A percentile compares a stretch with the other conserved stretches of the same genome.
phyloP scores from a whole-genome alignment of 306 rosid genomes.

The Ormosia emarginata region DNA sequence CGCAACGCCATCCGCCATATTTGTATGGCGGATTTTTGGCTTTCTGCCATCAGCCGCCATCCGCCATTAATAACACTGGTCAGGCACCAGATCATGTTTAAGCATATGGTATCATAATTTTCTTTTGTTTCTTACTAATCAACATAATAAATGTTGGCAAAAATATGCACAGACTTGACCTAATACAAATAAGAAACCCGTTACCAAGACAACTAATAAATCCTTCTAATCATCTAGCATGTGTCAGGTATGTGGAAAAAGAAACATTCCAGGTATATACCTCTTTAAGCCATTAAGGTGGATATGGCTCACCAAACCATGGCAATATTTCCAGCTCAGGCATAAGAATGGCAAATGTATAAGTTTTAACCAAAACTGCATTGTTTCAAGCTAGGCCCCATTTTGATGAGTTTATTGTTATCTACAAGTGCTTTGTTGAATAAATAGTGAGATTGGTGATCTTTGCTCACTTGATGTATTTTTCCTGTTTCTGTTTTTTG shows the following conservation, averaged over 20 bases:
- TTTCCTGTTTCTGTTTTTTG: not conserved
- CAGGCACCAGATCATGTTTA: not conserved
- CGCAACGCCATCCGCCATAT: no score
- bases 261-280: not conserved
- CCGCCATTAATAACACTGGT: no score
- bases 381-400: not conserved
- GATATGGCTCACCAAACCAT: not conserved
- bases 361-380: not conserved
- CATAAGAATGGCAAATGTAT: not conserved
- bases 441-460: not conserved
- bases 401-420: not conserved
- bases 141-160: not conserved
- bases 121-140: not conserved
- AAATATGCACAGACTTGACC: not conserved
- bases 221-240: not conserved
- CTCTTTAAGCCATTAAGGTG: not conserved
- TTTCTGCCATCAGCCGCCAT: no score
- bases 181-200: not conserved
- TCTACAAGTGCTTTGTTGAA: not conserved
- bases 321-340: not conserved
- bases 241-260: not conserved
- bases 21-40: no score
- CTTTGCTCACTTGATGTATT: not conserved
- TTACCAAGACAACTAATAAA: not conserved
- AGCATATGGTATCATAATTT: not conserved